Base-by-base conservation (phyloP, 768 basidiomycete species). In the Tulasnella sp. region DNA sequence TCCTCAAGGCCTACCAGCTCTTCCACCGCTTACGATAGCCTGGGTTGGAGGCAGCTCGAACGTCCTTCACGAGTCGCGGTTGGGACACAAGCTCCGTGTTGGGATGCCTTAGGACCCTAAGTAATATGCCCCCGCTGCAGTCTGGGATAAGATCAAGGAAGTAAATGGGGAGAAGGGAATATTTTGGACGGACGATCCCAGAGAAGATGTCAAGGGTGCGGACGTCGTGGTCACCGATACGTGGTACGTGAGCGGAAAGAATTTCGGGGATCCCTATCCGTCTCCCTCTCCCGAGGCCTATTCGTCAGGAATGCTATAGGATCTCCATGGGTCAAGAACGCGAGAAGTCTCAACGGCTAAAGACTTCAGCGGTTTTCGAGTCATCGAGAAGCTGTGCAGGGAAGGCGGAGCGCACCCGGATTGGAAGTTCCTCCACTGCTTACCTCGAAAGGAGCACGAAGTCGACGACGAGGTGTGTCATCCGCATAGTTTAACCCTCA, bases 201-300 rank as follows among this genome's bases (percentile, higher is more conserved):
- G 86, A 71, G 93, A 96, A 81, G 97, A 97, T 0, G 93, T 98
- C 8, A 83, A 90, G 3, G 91, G 89, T 64, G 97, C 97, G 8
- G 97, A 99, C 82, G 96, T 99, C 93, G 90, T 98, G 37, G 97
- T 99, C 79, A 99, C 97, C 1, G 97, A 99, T 82, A 99, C 97
- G 4, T 99, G 97, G 95, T 94, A 77, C 76, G 83, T 69, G 5
- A 9, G 25, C n/a, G 42, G 25, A 22, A 15, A 71, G 7, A 86
- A 7, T 49, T 49, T 49, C 49, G 49, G n/a, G n/a, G n/a, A 49
- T 49, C 6, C 39, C 12, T 39, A 12, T 19, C 3, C 42, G 15
- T 14, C 11, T 45, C 42, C 15, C 14, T 82, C 67, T 17, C 42
- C 15, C 15, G 42, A 45, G 52, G 36, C 71, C 25, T 40, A 38